phyloP scores from a whole-genome alignment of 768 basidiomycete species.

The Hygrocybe coccinea region DNA sequence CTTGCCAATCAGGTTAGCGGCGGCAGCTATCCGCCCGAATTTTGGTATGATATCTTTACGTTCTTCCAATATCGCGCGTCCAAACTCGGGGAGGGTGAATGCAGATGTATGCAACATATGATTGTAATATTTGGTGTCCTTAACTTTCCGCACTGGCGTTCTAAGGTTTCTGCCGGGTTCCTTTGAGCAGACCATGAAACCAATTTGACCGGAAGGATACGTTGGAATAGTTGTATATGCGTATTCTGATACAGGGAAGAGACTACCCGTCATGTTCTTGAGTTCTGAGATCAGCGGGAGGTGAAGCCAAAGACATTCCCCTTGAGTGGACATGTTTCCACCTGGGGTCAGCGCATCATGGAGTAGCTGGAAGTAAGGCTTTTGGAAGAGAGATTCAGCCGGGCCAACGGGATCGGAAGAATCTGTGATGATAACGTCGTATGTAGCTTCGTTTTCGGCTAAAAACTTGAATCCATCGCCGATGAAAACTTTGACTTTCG shows the following conservation, averaged over 20 bases:
- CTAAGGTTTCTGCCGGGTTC: constrained; percentile 63
- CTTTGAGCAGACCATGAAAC: constrained; percentile 87
- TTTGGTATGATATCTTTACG: constrained; percentile 64
- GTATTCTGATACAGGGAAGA: constrained; percentile 84
- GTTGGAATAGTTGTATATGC: constrained; percentile 96
- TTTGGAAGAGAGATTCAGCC: constrained; percentile 89
- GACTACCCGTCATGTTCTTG: constrained; percentile 54
- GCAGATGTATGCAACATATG: constrained; percentile 71
- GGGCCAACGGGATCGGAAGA: constrained; percentile 98
- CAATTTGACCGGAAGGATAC: constrained; percentile 98
- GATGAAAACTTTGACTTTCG: constrained; percentile 78
- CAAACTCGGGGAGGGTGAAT: constrained; percentile 93
- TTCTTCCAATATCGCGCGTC: constrained; percentile 66
- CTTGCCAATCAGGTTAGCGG: constrained; percentile 33
- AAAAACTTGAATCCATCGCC: constrained; percentile 98
- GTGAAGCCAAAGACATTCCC: constrained; percentile 94
- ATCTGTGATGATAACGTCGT: constrained; percentile 98
- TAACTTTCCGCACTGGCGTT: constrained; percentile 67
- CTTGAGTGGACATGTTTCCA: constrained; percentile 93
- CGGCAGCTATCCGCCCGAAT: constrained; percentile 63
- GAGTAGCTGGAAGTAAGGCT: constrained; percentile 94
- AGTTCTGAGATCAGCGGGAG: constrained; percentile 79
- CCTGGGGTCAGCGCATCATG: constrained; percentile 85
- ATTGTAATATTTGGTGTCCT: constrained; percentile 80
- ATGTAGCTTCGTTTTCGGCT: constrained; percentile 75